Percentiles rank a stretch among this genome's conserved stretches.
phyloP scores from a whole-genome alignment of 305 asterid genomes.

The Fraxinus albicans region DNA sequence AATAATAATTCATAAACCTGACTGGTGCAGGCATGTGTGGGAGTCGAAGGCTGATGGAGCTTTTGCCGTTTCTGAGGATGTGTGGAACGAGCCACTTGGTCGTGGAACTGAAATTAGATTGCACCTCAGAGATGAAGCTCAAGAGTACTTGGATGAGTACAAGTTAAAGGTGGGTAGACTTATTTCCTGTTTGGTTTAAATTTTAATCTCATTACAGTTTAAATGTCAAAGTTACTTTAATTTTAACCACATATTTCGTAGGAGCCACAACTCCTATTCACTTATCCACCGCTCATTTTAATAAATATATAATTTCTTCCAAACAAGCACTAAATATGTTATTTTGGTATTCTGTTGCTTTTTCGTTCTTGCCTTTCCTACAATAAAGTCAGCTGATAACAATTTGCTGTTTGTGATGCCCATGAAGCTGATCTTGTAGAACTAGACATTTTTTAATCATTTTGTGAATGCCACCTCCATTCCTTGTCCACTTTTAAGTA shows the following conservation, averaged over 20 bases:
- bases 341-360: neutral
- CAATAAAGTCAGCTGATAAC: neutral
- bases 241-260: neutral
- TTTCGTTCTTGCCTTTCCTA: neutral
- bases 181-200: neutral
- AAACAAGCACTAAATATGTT: neutral
- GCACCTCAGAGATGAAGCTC: constrained; percentile 84
- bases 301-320: neutral
- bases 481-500: neutral
- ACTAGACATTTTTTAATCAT: neutral
- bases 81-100: constrained; percentile 81
- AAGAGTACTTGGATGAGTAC: constrained; percentile 71
- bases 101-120: constrained; percentile 81
- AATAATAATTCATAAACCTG: constrained; percentile 11
- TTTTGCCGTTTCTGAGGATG: constrained; percentile 78
- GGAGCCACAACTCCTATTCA: neutral
- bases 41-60: constrained; percentile 93
- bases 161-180: constrained; percentile 60
- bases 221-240: neutral
- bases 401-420: neutral
- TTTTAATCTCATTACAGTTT: neutral
- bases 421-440: neutral
- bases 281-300: too few relatives aligned
- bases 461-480: neutral
- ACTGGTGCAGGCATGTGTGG: constrained; percentile 64